Evolutionary conservation across 2,329 filamentous ascomycete genomes (phyloP).

Genomic region (Talaromyces sp.): DNA sequence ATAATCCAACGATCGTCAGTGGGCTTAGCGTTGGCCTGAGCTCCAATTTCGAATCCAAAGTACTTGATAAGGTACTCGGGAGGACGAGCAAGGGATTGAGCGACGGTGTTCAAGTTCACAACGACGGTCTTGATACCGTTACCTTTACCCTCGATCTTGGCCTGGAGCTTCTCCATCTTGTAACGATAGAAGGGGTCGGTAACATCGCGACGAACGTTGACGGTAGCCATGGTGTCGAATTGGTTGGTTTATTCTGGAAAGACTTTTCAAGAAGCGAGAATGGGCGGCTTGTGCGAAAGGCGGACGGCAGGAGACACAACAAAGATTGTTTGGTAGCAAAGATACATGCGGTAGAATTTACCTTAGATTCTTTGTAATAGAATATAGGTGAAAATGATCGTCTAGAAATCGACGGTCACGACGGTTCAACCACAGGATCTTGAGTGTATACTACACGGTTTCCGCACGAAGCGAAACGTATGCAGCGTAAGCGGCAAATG

Average conservation of each 20-base stretch:
- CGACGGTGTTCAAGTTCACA: slow-evolving; percentile 93
- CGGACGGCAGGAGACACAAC: slow-evolving; percentile 41
- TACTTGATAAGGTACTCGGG: slow-evolving; percentile 98
- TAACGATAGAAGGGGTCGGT: slow-evolving; percentile 99
- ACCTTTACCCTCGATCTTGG: slow-evolving; percentile 99
- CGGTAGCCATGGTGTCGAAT: slow-evolving; percentile 78
- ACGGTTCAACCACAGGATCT: slow-evolving; percentile 82
- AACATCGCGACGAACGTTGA: slow-evolving; percentile 98
- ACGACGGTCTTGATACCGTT: slow-evolving; percentile 99
- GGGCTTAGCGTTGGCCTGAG: slow-evolving; percentile 96
- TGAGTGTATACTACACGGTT: slow-evolving; percentile 85
- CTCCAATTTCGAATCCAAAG: slow-evolving; percentile 97
- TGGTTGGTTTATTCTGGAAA: slow-evolving; percentile 26
- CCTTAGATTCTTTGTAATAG: slow-evolving; percentile 18
- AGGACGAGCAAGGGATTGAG: slow-evolving; percentile 84
- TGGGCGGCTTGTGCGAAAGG: slow-evolving; percentile 27
- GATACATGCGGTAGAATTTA: slow-evolving; percentile 55
- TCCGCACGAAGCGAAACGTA: slow-evolving; percentile 93
- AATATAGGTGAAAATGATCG: slow-evolving; percentile 16
- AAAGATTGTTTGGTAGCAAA: slow-evolving; percentile 46
- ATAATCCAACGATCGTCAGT: slow-evolving; percentile 99
- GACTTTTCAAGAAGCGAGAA: slow-evolving; percentile 27
- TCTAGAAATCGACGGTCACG: slow-evolving; percentile 38
- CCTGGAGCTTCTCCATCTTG: slow-evolving; percentile 99
- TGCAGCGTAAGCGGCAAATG: slow-evolving; percentile 92